Evolutionary conservation across 148 eudicot species (phyloP), one percentile per base, ranked within the genome.

Genomic region (Amaranthus hypochondriacus): DNA sequence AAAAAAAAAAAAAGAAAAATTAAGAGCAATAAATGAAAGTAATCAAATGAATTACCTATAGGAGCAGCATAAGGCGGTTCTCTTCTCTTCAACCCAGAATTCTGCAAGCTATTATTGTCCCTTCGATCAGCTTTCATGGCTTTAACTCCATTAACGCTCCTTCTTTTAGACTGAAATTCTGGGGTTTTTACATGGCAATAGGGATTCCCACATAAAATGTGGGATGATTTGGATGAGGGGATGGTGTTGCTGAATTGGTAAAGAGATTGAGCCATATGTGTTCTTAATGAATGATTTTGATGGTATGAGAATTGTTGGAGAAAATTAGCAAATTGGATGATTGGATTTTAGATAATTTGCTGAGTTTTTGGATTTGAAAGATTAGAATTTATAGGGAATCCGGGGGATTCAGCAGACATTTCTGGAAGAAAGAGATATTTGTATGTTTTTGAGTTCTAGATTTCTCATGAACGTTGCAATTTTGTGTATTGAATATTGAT

Each of bases 101-200:
- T 79, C 62, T 88, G 87, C 75, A 87, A 79, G 86, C 62, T 85
- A 56, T 82, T 82, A 55, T 59, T 82, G 6, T 72, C 85, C 63
- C 81, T 80, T 2, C 80, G 63, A 65, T 80, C 87, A 59, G 63
- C 83, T 49, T 76, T 84, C 81, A 65, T 77, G 42, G 86, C 83
- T 70, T 66, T 74, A 4, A 83, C 74, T 15, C 66, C 51, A 55
- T 39, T 71, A 9, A 58, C 47, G 47, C 72, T 11, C 43, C 14
- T 13, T 77, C 57, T 74, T 7, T 4, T 15, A 48, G 0, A 57
- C 14, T n/a, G 44, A 53, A 62, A 59, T 6, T 46, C 13, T 43
- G 81, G 71, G 52, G 43, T 54, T 51, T 64, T 81, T 63, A 73
- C 39, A 13, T 64, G 6, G 51, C 39, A 15, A 18, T 4, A 14